Evolutionary conservation across 306 rosid species (phyloP).

Genomic region (Fagus crenata): DNA sequence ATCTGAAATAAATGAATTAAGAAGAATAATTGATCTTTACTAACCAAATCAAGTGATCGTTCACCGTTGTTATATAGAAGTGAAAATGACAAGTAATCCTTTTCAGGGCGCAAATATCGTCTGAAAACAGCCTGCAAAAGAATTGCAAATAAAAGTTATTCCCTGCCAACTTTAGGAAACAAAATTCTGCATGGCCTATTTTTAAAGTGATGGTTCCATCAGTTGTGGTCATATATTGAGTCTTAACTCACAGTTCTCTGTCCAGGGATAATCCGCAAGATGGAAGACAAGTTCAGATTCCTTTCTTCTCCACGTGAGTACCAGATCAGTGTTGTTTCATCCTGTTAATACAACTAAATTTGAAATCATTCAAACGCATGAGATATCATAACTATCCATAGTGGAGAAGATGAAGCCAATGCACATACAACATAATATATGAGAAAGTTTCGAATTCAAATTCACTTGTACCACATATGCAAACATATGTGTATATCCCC

Average conservation of each 20-base stretch:
- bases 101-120: slow-evolving; percentile 90
- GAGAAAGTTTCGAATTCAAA: neutral
- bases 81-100: slow-evolving; percentile 87
- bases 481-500: too few relatives aligned
- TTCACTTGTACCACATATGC: too few relatives aligned
- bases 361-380: slow-evolving; percentile 40
- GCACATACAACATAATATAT: neutral
- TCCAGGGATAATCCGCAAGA: slow-evolving; percentile 69
- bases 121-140: slow-evolving; percentile 77
- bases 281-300: slow-evolving; percentile 54
- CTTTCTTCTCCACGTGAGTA: slow-evolving; percentile 75
- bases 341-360: slow-evolving; percentile 61
- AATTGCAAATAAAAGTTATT: slow-evolving; percentile 13
- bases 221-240: slow-evolving; percentile 4
- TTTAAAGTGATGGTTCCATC: neutral
- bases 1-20: slow-evolving; percentile 3
- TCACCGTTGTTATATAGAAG: slow-evolving; percentile 74
- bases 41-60: slow-evolving; percentile 90
- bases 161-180: slow-evolving; percentile 4
- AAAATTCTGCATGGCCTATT: neutral
- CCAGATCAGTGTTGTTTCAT: slow-evolving; percentile 82
- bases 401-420: slow-evolving; percentile 13
- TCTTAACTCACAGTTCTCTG: slow-evolving; percentile 91
- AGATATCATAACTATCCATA: slow-evolving; percentile 1
- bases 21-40: slow-evolving; percentile 31